Evolutionary conservation across 345 rosid genomes (phyloP).

Genomic region (Melastoma malabathricum): DNA sequence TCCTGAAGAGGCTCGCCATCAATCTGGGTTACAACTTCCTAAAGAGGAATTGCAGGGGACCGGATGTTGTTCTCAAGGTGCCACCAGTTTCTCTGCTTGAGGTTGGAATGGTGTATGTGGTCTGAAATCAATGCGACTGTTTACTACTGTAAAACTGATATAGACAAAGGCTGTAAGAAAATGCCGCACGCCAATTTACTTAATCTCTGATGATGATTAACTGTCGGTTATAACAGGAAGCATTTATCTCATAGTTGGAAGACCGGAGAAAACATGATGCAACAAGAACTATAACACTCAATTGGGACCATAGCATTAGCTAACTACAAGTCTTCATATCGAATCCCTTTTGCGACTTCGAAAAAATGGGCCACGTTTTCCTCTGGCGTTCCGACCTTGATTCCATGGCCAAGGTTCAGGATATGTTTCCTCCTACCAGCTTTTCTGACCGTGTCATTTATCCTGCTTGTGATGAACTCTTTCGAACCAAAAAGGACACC

Average conservation of each 20-base stretch:
- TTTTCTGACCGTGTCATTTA: slow-evolving; percentile 74
- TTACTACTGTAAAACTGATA: too few species aligned
- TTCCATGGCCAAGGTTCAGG: slow-evolving; percentile 90
- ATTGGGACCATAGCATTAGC: background rate
- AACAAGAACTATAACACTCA: too few species aligned
- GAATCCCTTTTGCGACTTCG: slow-evolving; percentile 67
- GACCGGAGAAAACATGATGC: too few species aligned
- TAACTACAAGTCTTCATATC: slow-evolving; percentile 28
- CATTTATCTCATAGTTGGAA: too few species aligned
- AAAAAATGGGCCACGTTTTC: slow-evolving; percentile 94
- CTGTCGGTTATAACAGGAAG: too few species aligned
- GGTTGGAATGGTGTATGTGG: slow-evolving; percentile 44
- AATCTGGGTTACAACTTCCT: slow-evolving; percentile 38
- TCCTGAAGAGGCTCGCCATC: slow-evolving; percentile 27
- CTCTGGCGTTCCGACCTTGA: slow-evolving; percentile 87
- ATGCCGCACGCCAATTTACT: too few species aligned
- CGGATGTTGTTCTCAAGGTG: slow-evolving; percentile 33
- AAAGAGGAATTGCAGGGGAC: slow-evolving; percentile 36
- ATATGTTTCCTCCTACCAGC: slow-evolving; percentile 86
- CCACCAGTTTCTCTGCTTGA: slow-evolving; percentile 40
- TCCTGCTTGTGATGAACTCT: slow-evolving; percentile 73
- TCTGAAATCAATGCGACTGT: slow-evolving; percentile 6
- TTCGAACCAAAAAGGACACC: slow-evolving; percentile 87
- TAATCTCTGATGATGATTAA: too few species aligned
- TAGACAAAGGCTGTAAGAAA: background rate